These are phyloP conservation scores for Fusarium tricinctum DNA, from an alignment of 2,329 filamentous ascomycete species.

Conservation along the genomic window DNA sequence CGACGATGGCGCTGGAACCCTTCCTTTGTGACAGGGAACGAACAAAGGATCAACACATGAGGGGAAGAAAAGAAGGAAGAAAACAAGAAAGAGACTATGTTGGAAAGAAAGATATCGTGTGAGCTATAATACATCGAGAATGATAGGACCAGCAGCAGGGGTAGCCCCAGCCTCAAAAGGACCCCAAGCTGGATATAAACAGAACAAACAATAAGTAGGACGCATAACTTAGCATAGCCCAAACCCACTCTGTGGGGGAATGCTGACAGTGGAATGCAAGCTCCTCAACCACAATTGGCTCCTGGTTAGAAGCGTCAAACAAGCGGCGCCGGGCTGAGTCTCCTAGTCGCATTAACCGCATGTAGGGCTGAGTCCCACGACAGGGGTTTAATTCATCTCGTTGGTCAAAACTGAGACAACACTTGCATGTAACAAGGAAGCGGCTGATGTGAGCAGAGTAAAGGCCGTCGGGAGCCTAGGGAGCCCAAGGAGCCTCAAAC, in stretches of 20 bases:
- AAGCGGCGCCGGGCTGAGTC: conserved; percentile 20
- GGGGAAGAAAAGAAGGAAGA: background rate
- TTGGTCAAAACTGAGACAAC: conserved; percentile 18
- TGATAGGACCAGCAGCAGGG: background rate
- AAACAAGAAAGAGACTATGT: background rate
- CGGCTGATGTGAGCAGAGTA: conserved; percentile 23
- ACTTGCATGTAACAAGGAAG: conserved; percentile 17
- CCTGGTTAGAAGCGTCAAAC: conserved; percentile 9
- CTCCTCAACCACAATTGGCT: conserved; percentile 1
- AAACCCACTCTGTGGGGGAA: background rate
- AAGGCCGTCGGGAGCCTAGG: no score
- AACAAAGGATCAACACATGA: background rate
- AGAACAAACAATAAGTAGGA: background rate
- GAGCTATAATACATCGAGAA: background rate
- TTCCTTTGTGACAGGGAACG: background rate
- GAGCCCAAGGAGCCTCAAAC: background rate
- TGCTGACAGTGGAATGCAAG: conserved; percentile 8
- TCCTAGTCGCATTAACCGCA: background rate
- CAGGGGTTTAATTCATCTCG: conserved; percentile 5
- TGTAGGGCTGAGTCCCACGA: conserved; percentile 22
- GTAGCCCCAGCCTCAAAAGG: conserved; percentile 14
- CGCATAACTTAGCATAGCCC: conserved; percentile 12
- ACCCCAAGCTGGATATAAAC: conserved; percentile 18
- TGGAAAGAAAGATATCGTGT: background rate
- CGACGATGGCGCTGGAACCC: conserved; percentile 1